phyloP scores from a whole-genome alignment of 805 yeast species.

The Kazachstania viticola region DNA sequence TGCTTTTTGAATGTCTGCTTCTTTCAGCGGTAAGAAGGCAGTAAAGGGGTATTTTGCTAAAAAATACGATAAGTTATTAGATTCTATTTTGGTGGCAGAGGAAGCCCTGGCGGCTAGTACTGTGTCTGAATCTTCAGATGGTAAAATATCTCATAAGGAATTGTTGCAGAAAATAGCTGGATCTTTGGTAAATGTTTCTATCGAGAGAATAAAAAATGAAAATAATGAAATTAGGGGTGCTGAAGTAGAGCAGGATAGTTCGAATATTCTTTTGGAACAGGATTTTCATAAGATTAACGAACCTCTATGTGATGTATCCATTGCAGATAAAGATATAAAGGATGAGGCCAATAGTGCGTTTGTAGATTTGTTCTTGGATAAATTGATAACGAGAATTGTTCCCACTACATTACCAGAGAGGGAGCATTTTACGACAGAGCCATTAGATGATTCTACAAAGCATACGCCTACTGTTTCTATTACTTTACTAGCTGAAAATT shows the following conservation, averaged over 20 bases:
- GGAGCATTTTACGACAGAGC: conserved; percentile 20
- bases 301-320: background rate
- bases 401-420: conserved; percentile 40
- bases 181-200: conserved; percentile 33
- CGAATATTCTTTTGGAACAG: too few relatives aligned
- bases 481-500: conserved; percentile 41
- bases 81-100: conserved; percentile 15
- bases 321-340: background rate
- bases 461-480: conserved; percentile 47
- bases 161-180: conserved; percentile 32
- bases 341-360: conserved; percentile 33
- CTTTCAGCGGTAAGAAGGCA: background rate
- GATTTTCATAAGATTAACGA: background rate
- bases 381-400: conserved; percentile 37
- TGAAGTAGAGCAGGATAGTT: background rate
- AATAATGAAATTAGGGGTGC: background rate
- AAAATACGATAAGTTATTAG: conserved; percentile 18
- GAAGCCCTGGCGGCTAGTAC: conserved; percentile 9
- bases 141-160: conserved; percentile 13
- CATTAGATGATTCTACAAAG: conserved; percentile 21
- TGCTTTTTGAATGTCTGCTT: too few relatives aligned
- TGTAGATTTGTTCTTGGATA: conserved; percentile 46
- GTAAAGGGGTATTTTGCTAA: conserved; percentile 10
- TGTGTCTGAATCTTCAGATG: conserved; percentile 1
- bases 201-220: conserved; percentile 26